Evolutionary conservation across 106 monocot species (phyloP), one percentile per base, ranked within the genome.

Genomic region (Acorus gramineus): DNA sequence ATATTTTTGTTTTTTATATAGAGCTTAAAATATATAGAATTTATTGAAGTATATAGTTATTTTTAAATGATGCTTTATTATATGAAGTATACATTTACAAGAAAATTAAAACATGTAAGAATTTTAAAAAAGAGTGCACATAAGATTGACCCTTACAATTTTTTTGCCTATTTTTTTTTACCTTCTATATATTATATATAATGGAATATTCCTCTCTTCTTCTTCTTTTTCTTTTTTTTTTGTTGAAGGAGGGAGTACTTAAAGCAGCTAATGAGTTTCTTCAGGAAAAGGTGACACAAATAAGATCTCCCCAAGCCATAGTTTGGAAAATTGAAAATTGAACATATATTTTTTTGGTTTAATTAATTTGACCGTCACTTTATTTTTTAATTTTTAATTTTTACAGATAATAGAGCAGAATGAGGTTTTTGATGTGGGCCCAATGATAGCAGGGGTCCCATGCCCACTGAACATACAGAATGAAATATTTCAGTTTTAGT

Each of bases 231-330:
- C 3, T 44, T 10, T 11, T 46, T 10, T 61, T 7, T 45, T 7
- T 28, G 0, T 28, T 28, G 28, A 28, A 90, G 90, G 90, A 90
- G 71, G 85, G 80, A 46, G 73, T 85, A 74, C 66, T 90, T 48
- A 82, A 83, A 71, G 80, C 70, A 43, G 70, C 90, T 14, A 90
- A 85, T 76, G 74, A 83, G 71, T 49, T 85, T 11, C 90, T 90
- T 67, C 85, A 83, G 58, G 85, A 73, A 75, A 90, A 83, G 78
- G 90, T 83, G 64, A 28, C 28, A 28, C 28, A 28, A 28, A 28
- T 28, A 28, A 28, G 28, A 28, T 28, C 28, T 28, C 28, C 28
- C 28, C 28, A 28, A 28, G 0, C 28, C 28, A 28, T 28, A 28
- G 28, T 28, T 28, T 28, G 28, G 28, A 28, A 28, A 28, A 56